These are phyloP conservation scores for Cochlearia excelsa DNA, from an alignment of 345 rosid species.

Conservation along the genomic window DNA sequence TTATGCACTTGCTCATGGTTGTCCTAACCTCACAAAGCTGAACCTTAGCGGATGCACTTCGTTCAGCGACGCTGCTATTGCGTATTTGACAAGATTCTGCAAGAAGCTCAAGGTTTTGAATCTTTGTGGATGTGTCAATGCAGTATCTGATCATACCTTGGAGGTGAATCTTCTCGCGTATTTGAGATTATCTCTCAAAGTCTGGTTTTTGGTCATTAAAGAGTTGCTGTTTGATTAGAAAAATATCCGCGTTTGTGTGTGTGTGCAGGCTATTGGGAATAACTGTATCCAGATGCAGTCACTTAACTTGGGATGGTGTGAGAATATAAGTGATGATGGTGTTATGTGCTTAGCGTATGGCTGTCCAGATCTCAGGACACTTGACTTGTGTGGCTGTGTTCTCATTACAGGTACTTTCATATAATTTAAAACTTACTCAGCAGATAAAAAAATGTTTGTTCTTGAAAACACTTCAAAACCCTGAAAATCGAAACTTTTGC, in stretches of 20 bases:
- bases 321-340: conserved; percentile 75
- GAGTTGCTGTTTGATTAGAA: too few relatives aligned
- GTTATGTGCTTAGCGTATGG: conserved; percentile 83
- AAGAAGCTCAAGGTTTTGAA: conserved; percentile 61
- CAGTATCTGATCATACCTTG: conserved; percentile 77
- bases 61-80: conserved; percentile 64
- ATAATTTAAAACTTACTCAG: too few relatives aligned
- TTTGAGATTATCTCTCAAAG: too few relatives aligned
- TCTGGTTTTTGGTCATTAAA: too few relatives aligned
- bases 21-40: conserved; percentile 74
- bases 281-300: conserved; percentile 71
- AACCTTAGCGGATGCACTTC: conserved; percentile 90
- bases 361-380: conserved; percentile 79
- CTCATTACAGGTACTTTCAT: conserved; percentile 64
- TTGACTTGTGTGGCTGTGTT: conserved; percentile 84
- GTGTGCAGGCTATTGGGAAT: conserved; percentile 73
- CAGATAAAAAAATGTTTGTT: too few relatives aligned
- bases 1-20: conserved; percentile 73
- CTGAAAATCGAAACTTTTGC: conserved; percentile 11
- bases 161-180: conserved; percentile 39
- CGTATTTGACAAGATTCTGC: conserved; percentile 55
- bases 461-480: background rate
- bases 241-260: background rate
- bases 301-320: conserved; percentile 95
- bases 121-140: conserved; percentile 87